Base-by-base conservation (phyloP, 495 filamentous ascomycete genomes). In the Poronia punctata region DNA sequence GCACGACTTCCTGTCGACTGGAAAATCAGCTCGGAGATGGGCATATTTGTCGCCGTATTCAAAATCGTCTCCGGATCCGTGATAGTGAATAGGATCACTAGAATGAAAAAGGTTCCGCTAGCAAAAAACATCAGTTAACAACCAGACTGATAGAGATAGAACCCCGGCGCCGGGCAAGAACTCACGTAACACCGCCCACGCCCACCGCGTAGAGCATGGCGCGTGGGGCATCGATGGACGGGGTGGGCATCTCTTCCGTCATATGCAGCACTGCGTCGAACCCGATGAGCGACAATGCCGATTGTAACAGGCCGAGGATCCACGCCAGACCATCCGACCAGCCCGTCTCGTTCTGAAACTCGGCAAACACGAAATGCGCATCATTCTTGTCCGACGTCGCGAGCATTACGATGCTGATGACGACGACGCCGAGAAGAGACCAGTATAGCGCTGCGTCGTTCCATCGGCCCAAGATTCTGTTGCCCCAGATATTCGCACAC, bases 261-360 rank as follows among this genome's bases (percentile, higher is more conserved):
- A 82, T 77, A 38, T 80, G 78, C 15, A 78, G 68, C 11, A 76
- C 77, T 11, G 76, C 76, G 53, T 82, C 78, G 44, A 74, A 82
- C 2, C 75, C 78, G 3, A 75, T 80, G 32, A 82, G 59, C 7
- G 74, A 74, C 20, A 80, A 69, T 1, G 75, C 77, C 10, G 73
- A 75, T 49, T 82, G 77, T 11, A 82, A 62, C 11, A 82, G 60
- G 0, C 78, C 78, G 0, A 77, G 61, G 27, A 82, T 71, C 78
- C 78, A 82, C 2, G 73, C 70, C 14, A 80, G 69, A 5, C 79
- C 79, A 45, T 78, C 69, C 26, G 66, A 59, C 79, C 79, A 82
- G 16, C 77, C 78, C 4, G 76, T 80, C 44, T 73, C 57, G 53
- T 82, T 82, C 31, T 69, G 66, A 61, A 78, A 82, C 2, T 61